These are phyloP conservation scores for Pelagomonas calceolata DNA, from an alignment of 108 stramenopile genomes.

Conservation along the genomic window DNA sequence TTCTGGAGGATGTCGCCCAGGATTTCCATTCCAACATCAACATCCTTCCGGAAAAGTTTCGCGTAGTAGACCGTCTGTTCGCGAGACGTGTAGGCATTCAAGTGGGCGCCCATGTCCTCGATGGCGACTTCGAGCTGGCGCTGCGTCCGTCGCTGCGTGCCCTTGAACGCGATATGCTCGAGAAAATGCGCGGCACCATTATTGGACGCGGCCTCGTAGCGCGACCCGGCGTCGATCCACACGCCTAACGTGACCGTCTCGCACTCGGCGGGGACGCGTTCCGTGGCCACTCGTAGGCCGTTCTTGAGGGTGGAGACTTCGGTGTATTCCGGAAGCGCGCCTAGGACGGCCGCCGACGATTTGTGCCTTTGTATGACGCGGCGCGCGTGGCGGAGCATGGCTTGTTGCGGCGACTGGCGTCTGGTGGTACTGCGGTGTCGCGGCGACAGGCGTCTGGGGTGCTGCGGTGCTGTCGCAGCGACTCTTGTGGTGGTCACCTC, in stretches of 20 bases:
- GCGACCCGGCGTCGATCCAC: slow-evolving; percentile 74
- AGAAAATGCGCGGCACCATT: slow-evolving; percentile 99
- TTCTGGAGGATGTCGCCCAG: slow-evolving; percentile 86
- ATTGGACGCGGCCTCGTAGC: slow-evolving; percentile 91
- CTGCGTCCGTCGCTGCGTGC: slow-evolving; percentile 76
- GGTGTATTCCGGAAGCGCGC: slow-evolving; percentile 23
- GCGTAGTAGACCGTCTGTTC: slow-evolving; percentile 99
- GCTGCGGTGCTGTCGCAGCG: no score
- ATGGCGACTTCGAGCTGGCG: slow-evolving; percentile 90
- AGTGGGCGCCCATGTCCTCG: slow-evolving; percentile 99
- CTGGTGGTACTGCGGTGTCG: no score
- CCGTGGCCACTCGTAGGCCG: slow-evolving; percentile 79
- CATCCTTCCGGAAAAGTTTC: slow-evolving; percentile 92
- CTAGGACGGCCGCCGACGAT: no score
- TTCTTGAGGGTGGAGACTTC: slow-evolving; percentile 64
- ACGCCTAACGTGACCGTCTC: slow-evolving; percentile 72
- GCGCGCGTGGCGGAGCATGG: no score
- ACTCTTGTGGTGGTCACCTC: no score
- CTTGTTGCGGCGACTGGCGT: no score
- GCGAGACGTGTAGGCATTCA: slow-evolving; percentile 94
- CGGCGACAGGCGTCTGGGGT: no score
- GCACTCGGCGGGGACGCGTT: slow-evolving; percentile 52
- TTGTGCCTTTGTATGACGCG: no score
- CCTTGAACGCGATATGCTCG: slow-evolving; percentile 99
- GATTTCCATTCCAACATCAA: slow-evolving; percentile 84